Conservation (phyloP, 73 alveolate species). For the Chromera velia region DNA sequence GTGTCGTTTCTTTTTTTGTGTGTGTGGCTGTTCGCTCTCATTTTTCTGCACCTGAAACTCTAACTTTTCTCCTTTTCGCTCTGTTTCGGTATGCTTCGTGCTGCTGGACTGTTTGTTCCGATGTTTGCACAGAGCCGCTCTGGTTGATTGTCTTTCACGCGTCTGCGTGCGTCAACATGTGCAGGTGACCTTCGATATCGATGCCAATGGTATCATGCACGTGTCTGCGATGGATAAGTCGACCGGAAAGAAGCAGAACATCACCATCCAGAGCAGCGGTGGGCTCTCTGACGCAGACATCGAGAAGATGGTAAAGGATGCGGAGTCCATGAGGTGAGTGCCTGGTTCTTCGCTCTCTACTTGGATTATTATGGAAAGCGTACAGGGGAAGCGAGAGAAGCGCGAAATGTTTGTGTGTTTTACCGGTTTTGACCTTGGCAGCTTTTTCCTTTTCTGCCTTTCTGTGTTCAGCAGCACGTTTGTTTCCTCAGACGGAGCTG, state of each 20-base stretch:
- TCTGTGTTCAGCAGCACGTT: background rate
- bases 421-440: background rate
- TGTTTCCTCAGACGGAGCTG: background rate
- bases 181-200: constrained; percentile 92
- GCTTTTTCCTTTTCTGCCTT: background rate
- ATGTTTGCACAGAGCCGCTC: background rate
- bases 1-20: background rate
- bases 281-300: constrained; percentile 54
- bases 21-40: background rate
- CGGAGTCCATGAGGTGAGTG: constrained; percentile 13
- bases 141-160: too few species aligned
- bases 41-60: background rate
- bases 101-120: background rate
- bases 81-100: background rate
- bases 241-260: constrained; percentile 64
- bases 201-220: constrained; percentile 93
- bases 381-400: constrained; percentile 21
- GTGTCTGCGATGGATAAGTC: constrained; percentile 92
- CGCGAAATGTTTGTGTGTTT: background rate
- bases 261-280: constrained; percentile 78
- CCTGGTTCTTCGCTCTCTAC: too few species aligned
- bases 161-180: background rate
- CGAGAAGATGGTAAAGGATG: constrained; percentile 38
- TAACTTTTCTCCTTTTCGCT: background rate
- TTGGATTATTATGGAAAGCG: constrained; percentile 30